Percentiles rank a stretch among this genome's conserved stretches.
These are phyloP conservation scores for Agaricales sp. DNA, from an alignment of 1,284 basidiomycete species.

Conservation along the genomic window DNA sequence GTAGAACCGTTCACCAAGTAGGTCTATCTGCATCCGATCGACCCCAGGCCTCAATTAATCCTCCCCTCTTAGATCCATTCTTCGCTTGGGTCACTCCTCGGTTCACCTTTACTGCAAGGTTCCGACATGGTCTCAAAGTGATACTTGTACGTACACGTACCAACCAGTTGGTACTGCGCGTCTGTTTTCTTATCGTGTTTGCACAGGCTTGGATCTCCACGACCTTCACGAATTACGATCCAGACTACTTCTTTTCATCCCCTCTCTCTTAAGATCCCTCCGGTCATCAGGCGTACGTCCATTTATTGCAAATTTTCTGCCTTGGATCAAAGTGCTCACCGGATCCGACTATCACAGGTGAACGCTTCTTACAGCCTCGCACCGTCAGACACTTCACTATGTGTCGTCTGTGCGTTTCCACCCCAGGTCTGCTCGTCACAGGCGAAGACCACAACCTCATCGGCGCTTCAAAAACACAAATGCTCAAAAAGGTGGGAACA, in stretches of 20 bases:
- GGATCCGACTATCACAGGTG: constrained; percentile 26
- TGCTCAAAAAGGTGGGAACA: constrained; percentile 34
- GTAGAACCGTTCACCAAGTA: constrained; percentile 49
- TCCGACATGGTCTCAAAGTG: constrained; percentile 49
- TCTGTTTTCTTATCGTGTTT: constrained; percentile 2
- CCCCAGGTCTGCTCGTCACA: constrained; percentile 29
- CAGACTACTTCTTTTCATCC: constrained; percentile 54
- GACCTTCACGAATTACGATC: constrained; percentile 57
- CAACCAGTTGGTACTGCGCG: too few relatives aligned
- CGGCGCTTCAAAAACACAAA: constrained; percentile 34
- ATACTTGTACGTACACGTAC: constrained; percentile 38
- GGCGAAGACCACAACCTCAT: constrained; percentile 30
- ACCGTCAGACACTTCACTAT: constrained; percentile 50
- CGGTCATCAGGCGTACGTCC: constrained; percentile 47
- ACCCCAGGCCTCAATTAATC: constrained; percentile 2
- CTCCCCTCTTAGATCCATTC: constrained; percentile 20
- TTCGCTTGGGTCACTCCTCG: constrained; percentile 30
- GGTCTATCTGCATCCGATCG: constrained; percentile 11
- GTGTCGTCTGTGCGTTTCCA: constrained; percentile 41
- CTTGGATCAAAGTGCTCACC: not conserved
- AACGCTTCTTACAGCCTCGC: constrained; percentile 49
- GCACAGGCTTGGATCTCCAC: constrained; percentile 49
- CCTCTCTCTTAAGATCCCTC: constrained; percentile 48
- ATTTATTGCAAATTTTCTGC: constrained; percentile 5
- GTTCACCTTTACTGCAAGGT: constrained; percentile 49